Conservation (phyloP, 2,329 filamentous ascomycete genomes). For the Cucurbitaria berberidis region DNA sequence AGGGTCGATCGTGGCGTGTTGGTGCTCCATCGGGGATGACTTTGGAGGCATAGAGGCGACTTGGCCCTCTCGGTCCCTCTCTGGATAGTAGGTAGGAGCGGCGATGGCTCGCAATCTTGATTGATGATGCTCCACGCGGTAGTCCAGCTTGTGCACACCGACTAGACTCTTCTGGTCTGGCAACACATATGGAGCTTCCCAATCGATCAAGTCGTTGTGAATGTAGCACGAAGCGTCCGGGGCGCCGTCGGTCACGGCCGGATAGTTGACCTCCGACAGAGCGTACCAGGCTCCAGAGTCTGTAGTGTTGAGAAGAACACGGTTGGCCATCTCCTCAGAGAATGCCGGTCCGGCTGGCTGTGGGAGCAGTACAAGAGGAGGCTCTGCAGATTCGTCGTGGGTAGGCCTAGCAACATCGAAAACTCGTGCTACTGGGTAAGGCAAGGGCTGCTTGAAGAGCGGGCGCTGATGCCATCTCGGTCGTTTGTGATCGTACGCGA, state of each 20-base stretch:
- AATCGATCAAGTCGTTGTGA: slow-evolving; percentile 31
- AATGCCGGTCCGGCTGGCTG: slow-evolving; percentile 74
- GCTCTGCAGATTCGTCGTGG: slow-evolving; percentile 69
- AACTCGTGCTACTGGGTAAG: slow-evolving; percentile 81
- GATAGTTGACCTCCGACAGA: slow-evolving; percentile 84
- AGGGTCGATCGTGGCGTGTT: slow-evolving; percentile 26
- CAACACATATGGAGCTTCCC: slow-evolving; percentile 34
- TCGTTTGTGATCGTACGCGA: slow-evolving; percentile 75
- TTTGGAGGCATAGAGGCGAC: slow-evolving; percentile 29
- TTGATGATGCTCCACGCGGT: slow-evolving; percentile 26
- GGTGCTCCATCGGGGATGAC: slow-evolving; percentile 23
- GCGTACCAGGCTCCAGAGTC: slow-evolving; percentile 91
- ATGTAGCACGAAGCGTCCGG: slow-evolving; percentile 63
- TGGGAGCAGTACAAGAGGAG: slow-evolving; percentile 81
- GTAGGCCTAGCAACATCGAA: slow-evolving; percentile 84
- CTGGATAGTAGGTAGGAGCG: slow-evolving; percentile 31
- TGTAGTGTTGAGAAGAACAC: slow-evolving; percentile 84
- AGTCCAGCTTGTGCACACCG: slow-evolving; percentile 48
- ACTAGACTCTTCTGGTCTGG: slow-evolving; percentile 46
- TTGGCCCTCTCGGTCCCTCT: slow-evolving; percentile 25
- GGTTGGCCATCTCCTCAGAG: slow-evolving; percentile 49
- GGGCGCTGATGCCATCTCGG: slow-evolving; percentile 38
- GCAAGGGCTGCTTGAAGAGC: slow-evolving; percentile 64
- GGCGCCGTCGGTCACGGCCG: slow-evolving; percentile 77
- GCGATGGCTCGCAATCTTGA: slow-evolving; percentile 31